These are phyloP conservation scores for Talaromyces sp. DNA, from an alignment of 2,329 filamentous ascomycete species.

Conservation along the genomic window DNA sequence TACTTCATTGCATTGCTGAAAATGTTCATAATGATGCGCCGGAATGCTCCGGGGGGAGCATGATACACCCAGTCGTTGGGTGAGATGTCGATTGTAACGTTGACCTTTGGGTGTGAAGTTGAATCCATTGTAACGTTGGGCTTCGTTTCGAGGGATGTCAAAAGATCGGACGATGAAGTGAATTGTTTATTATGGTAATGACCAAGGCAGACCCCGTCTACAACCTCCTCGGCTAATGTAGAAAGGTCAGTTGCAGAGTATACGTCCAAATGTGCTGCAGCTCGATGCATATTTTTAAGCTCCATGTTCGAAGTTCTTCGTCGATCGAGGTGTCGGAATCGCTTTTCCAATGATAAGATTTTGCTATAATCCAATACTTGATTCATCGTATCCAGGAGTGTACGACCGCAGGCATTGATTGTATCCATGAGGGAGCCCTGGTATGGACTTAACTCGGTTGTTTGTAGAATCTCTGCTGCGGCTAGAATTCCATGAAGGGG, in stretches of 20 bases:
- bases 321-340: slow-evolving; percentile 9
- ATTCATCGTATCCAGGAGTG: slow-evolving; percentile 49
- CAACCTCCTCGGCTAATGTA: slow-evolving; percentile 54
- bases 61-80: slow-evolving; percentile 46
- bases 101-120: slow-evolving; percentile 25
- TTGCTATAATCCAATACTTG: slow-evolving; percentile 50
- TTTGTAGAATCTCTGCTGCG: slow-evolving; percentile 13
- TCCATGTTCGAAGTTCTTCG: slow-evolving; percentile 16
- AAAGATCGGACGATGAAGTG: neutral
- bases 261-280: slow-evolving; percentile 32
- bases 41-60: slow-evolving; percentile 49
- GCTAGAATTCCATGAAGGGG: slow-evolving; percentile 13
- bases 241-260: slow-evolving; percentile 44
- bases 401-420: slow-evolving; percentile 52
- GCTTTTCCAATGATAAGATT: slow-evolving; percentile 44
- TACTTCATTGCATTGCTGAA: slow-evolving; percentile 54
- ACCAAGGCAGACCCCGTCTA: slow-evolving; percentile 56
- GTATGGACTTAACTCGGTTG: slow-evolving; percentile 24
- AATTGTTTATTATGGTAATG: slow-evolving; percentile 31
- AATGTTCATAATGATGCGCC: slow-evolving; percentile 51
- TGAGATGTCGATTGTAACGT: slow-evolving; percentile 46
- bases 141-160: neutral
- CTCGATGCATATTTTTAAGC: slow-evolving; percentile 25
- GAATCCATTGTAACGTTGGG: neutral
- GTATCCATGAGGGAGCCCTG: slow-evolving; percentile 46